Conservation (phyloP, 257 asterid species). For the Jasminum sambac region DNA sequence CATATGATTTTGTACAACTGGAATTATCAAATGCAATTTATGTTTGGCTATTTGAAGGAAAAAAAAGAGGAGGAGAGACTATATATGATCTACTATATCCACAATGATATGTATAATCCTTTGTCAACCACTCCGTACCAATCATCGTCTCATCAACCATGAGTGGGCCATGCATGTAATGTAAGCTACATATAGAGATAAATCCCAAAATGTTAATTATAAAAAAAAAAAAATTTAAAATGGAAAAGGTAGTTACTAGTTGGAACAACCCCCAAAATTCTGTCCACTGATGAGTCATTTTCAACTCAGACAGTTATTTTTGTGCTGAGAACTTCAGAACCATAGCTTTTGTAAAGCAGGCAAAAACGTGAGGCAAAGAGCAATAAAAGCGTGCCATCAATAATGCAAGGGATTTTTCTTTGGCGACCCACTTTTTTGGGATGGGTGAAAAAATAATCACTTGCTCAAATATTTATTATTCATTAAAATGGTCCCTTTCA, state of each 20-base stretch:
- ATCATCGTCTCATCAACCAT: slow-evolving; percentile 2
- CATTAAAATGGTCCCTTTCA: too few relatives aligned
- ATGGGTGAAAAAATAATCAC: too few relatives aligned
- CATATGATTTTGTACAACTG: too few relatives aligned
- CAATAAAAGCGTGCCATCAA: slow-evolving; percentile 47
- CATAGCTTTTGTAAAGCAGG: slow-evolving; percentile 19
- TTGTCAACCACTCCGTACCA: neutral
- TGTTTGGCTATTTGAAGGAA: too few relatives aligned
- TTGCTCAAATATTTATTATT: too few relatives aligned
- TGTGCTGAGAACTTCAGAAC: slow-evolving; percentile 21
- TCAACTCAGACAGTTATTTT: slow-evolving; percentile 43
- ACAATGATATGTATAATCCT: neutral
- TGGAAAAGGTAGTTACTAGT: neutral
- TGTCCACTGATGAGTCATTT: slow-evolving; percentile 38
- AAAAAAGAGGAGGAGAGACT: too few relatives aligned
- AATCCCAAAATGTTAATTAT: neutral
- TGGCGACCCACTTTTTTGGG: too few relatives aligned
- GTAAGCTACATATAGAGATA: neutral
- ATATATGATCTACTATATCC: neutral
- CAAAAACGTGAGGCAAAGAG: slow-evolving; percentile 39
- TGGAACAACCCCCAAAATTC: slow-evolving; percentile 7
- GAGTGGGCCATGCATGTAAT: neutral
- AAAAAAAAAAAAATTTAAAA: neutral
- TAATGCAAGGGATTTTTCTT: slow-evolving; percentile 30
- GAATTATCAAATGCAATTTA: too few relatives aligned